Evolutionary conservation across 805 yeast genomes (phyloP), one percentile per base, ranked within the genome.

Genomic region (fission yeast (Schizosaccharomyces pombe)): DNA sequence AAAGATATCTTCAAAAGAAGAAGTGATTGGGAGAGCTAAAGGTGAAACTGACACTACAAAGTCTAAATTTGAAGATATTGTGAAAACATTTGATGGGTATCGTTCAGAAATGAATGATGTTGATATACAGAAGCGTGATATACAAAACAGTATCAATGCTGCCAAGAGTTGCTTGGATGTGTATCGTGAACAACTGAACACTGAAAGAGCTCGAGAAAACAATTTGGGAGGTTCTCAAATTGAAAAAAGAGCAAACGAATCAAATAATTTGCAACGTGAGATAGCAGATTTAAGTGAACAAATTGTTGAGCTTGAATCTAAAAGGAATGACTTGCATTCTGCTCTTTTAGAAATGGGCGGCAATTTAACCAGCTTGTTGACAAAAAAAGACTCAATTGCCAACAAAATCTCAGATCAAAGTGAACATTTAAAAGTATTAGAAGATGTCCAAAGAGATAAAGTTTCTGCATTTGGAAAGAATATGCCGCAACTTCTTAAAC

Each of bases 401-500:
- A 22, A 19, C 8, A 19, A 43, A 24, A 6, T 19, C 12, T 22
- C 49, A 6, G 26, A 43, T 43, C 49, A 43, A 43, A 29, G 30
- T n/a, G 49, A 26, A 43, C 19, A 43, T 6, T 14, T 57, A 4
- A 49, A 56, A 9, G 54, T 54, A 14, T 32, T 59, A 51, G 60
- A 57, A 37, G 62, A 60, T 31, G 40, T 61, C 49, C 58, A 57
- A 53, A 56, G 58, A 19, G 58, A 58, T 24, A 56, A 62, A 47
- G 66, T 68, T 47, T 69, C 72, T 11, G 75, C 79, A 1, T 80
- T 77, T 70, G 81, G 80, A 5, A 57, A 57, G 1, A 66, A 68
- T 4, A 72, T 78, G 62, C 65, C 65, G 6, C 52, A 56, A 1
- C 62, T 80, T 5, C 59, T 79, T 26, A 58, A 62, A 2, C 74